Evolutionary conservation across 2,329 filamentous ascomycete species (phyloP).

Genomic region (Neofusicoccum kwambonambiense): DNA sequence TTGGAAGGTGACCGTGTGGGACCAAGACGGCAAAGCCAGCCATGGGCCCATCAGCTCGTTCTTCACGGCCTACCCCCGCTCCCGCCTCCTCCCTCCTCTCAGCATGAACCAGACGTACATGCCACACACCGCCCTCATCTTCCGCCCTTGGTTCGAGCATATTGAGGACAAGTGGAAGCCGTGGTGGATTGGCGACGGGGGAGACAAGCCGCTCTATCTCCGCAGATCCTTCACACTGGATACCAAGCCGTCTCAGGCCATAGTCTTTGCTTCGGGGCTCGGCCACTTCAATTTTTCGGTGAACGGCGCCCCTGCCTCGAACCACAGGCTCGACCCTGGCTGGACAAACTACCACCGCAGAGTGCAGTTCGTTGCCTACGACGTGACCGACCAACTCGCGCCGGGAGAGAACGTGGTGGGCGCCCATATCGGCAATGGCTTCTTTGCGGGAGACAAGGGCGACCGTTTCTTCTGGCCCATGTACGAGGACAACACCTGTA

Average conservation of each 20-base stretch:
- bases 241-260: constrained; percentile 32
- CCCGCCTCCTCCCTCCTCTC: constrained; percentile 38
- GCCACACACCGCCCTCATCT: constrained; percentile 44
- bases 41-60: constrained; percentile 34
- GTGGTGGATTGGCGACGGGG: constrained; percentile 42
- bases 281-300: constrained; percentile 42
- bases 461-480: constrained; percentile 46
- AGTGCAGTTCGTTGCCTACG: constrained; percentile 46
- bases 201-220: constrained; percentile 43
- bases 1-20: constrained; percentile 40
- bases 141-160: constrained; percentile 44
- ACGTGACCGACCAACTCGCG: constrained; percentile 37
- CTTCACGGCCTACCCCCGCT: constrained; percentile 42
- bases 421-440: constrained; percentile 45
- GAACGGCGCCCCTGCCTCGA: constrained; percentile 36
- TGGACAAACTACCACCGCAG: constrained; percentile 44
- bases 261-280: constrained; percentile 40
- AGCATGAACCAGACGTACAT: constrained; percentile 47
- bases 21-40: constrained; percentile 30
- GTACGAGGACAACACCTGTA: constrained; percentile 45
- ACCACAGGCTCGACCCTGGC: constrained; percentile 36
- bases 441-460: constrained; percentile 46
- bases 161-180: constrained; percentile 42
- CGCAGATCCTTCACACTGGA: constrained; percentile 34
- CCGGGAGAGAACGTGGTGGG: constrained; percentile 37